Conservation (phyloP, 805 yeast genomes). For the Yarrowia osloensis region DNA sequence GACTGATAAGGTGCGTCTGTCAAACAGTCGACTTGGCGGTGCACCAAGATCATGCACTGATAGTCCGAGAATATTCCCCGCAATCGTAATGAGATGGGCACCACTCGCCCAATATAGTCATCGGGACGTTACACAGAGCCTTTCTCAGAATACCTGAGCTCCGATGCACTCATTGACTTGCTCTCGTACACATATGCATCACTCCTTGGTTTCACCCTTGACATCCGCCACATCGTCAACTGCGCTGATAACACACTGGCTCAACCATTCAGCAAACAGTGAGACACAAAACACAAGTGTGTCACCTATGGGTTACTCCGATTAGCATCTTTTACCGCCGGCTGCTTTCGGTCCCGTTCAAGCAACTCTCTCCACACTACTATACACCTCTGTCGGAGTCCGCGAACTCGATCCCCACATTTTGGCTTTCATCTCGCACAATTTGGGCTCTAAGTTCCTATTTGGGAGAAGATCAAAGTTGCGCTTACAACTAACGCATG, state of each 20-base stretch:
- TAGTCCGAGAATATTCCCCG: constrained; percentile 8
- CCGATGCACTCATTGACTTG: too few relatives aligned
- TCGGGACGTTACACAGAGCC: too few relatives aligned
- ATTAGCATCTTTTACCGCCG: background rate
- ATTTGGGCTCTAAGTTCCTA: constrained; percentile 52
- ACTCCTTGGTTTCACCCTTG: too few relatives aligned
- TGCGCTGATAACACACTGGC: too few relatives aligned
- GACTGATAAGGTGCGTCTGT: background rate
- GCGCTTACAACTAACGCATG: constrained; percentile 56
- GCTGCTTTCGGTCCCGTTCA: background rate
- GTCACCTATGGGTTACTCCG: constrained; percentile 6
- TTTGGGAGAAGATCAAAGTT: constrained; percentile 48
- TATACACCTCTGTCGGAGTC: background rate
- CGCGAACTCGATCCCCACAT: background rate
- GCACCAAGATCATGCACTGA: constrained; percentile 10
- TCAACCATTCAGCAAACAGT: background rate
- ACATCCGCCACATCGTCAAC: too few relatives aligned
- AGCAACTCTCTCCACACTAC: background rate
- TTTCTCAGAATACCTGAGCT: too few relatives aligned
- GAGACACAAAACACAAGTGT: background rate
- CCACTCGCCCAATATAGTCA: too few relatives aligned
- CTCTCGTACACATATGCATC: too few relatives aligned
- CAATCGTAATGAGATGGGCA: background rate
- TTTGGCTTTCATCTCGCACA: constrained; percentile 41
- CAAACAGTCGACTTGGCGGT: background rate